Evolutionary conservation across 495 filamentous ascomycete species (phyloP).

Genomic region (Apiosordaria backusii): DNA sequence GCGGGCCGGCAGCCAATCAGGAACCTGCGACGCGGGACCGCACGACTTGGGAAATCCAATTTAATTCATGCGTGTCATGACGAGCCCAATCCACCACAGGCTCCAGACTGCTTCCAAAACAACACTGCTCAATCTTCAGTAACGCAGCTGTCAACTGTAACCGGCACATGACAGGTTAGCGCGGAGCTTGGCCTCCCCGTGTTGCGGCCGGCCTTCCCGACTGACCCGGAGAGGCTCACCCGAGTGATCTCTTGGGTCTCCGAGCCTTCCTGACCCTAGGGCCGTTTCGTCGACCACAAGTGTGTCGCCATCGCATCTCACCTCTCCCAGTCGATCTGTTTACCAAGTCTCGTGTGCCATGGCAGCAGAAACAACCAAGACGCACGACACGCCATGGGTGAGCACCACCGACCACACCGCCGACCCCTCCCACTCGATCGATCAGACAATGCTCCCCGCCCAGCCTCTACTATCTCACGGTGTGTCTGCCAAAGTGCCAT

Average conservation of each 20-base stretch:
- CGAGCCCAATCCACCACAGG: conserved; percentile 25
- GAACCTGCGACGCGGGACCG: conserved; percentile 29
- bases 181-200: background rate
- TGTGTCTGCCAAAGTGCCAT: background rate
- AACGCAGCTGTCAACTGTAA: background rate
- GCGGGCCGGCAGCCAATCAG: conserved; percentile 32
- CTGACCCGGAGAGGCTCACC: conserved; percentile 1
- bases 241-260: background rate
- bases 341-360: background rate
- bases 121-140: background rate
- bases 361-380: background rate
- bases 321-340: background rate
- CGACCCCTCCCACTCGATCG: background rate
- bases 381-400: background rate
- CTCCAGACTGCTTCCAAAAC: conserved; percentile 16
- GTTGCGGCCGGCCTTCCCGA: conserved; percentile 2
- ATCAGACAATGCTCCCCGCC: background rate
- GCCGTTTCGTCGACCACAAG: background rate
- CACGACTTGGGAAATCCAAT: conserved; percentile 31
- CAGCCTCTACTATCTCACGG: background rate
- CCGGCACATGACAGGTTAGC: background rate
- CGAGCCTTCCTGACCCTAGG: background rate
- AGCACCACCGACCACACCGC: background rate
- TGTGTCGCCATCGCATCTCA: background rate
- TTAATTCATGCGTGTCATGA: conserved; percentile 35